A percentile compares a stretch with the other conserved stretches of the same genome.
These are phyloP conservation scores for Starmerella powellii DNA, from an alignment of 805 yeast genomes.

Conservation along the genomic window DNA sequence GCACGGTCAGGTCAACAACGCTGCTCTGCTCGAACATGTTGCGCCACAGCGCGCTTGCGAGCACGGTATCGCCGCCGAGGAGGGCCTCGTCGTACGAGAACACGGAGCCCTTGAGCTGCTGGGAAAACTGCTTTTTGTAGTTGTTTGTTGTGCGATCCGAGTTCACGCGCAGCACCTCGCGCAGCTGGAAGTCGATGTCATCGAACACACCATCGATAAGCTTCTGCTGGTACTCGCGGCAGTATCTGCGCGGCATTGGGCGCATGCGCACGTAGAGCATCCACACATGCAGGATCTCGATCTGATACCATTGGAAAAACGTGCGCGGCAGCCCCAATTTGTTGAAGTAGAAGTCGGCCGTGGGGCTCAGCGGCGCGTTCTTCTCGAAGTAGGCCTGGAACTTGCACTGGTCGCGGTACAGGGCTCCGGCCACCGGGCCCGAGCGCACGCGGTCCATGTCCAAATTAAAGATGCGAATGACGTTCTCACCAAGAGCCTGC, in stretches of 20 bases:
- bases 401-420: conserved; percentile 77
- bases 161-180: conserved; percentile 72
- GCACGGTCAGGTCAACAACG: conserved; percentile 65
- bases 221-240: conserved; percentile 82
- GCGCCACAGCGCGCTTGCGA: conserved; percentile 44
- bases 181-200: conserved; percentile 77
- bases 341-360: conserved; percentile 76
- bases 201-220: conserved; percentile 77
- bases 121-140: conserved; percentile 78
- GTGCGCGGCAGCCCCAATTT: conserved; percentile 72
- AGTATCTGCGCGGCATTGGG: conserved; percentile 83
- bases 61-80: conserved; percentile 50
- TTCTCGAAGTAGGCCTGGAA: conserved; percentile 46
- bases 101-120: conserved; percentile 79
- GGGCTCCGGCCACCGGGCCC: conserved; percentile 87
- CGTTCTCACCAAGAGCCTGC: conserved; percentile 25
- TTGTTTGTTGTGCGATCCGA: conserved; percentile 74
- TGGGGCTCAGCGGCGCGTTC: conserved; percentile 38
- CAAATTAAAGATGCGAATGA: conserved; percentile 41
- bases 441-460: conserved; percentile 91
- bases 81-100: conserved; percentile 90
- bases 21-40: conserved; percentile 79
- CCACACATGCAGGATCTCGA: conserved; percentile 86
- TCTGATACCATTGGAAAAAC: conserved; percentile 93
- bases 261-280: conserved; percentile 89